Evolutionary conservation across 2,329 filamentous ascomycete species (phyloP).

Genomic region (Helminthosporium solani): DNA sequence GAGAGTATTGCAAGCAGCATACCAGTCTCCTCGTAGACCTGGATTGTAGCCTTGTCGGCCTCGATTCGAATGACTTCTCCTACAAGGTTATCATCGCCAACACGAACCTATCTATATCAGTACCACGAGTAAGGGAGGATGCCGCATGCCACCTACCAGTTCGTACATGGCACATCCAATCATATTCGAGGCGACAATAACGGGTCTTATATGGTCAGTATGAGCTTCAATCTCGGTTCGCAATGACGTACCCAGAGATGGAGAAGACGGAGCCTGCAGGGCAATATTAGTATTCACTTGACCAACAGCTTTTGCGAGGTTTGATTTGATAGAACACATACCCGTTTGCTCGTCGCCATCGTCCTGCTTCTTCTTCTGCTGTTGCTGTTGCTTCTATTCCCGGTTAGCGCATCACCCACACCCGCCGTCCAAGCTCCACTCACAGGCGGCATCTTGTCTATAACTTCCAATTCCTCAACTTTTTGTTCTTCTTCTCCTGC

Average conservation of each 20-base stretch:
- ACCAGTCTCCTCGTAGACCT: conserved; percentile 99
- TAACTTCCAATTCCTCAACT: not conserved
- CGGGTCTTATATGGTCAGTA: conserved; percentile 60
- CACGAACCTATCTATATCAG: conserved; percentile 66
- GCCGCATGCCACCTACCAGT: conserved; percentile 61
- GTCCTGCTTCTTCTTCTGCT: conserved; percentile 42
- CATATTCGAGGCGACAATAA: conserved; percentile 97
- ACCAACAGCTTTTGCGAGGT: conserved; percentile 18
- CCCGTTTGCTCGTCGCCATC: conserved; percentile 59
- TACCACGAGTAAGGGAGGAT: not conserved
- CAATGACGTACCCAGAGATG: conserved; percentile 59
- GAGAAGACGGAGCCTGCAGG: conserved; percentile 67
- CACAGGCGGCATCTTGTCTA: conserved; percentile 43
- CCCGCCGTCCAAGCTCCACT: conserved; percentile 17
- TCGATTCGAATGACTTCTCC: conserved; percentile 99
- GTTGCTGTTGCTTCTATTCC: conserved; percentile 35
- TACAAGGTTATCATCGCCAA: conserved; percentile 87
- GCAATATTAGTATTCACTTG: not conserved
- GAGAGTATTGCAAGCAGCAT: conserved; percentile 36
- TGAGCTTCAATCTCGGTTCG: conserved; percentile 12
- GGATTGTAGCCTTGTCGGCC: conserved; percentile 91
- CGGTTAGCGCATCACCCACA: conserved; percentile 26
- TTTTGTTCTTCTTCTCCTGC: not conserved
- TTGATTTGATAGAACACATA: conserved; percentile 30
- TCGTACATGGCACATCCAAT: conserved; percentile 99